Conservation (phyloP, 1,284 basidiomycete genomes). For the Stygiomarasmius scandens region DNA sequence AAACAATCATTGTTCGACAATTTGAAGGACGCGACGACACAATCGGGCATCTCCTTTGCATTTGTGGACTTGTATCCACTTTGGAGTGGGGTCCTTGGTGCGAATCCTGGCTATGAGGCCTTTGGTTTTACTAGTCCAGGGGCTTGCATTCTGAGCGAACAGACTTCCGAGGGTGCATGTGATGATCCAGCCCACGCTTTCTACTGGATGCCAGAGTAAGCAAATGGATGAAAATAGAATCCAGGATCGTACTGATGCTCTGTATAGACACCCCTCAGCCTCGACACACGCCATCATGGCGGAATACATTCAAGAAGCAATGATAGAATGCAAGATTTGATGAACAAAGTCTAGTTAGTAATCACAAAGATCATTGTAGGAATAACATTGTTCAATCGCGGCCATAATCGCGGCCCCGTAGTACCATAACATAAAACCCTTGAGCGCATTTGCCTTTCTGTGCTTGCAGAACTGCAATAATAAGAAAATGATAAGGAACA, state of each 20-base stretch:
- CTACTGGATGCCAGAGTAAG: slow-evolving; percentile 53
- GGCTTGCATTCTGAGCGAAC: slow-evolving; percentile 33
- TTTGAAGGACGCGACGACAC: slow-evolving; percentile 29
- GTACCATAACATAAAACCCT: no score
- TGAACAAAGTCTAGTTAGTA: neutral
- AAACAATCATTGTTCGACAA: slow-evolving; percentile 42
- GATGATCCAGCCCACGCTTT: slow-evolving; percentile 50
- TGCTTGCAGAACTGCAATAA: no score
- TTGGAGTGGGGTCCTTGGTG: slow-evolving; percentile 47
- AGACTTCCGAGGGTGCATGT: slow-evolving; percentile 36
- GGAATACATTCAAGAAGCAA: slow-evolving; percentile 47
- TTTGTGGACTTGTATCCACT: slow-evolving; percentile 48
- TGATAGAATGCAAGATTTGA: slow-evolving; percentile 30
- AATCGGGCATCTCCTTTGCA: slow-evolving; percentile 37
- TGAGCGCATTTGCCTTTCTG: no score
- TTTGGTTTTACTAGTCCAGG: slow-evolving; percentile 49
- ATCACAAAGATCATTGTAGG: no score
- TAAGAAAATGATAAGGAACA: no score
- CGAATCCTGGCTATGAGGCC: slow-evolving; percentile 41
- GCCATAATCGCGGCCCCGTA: no score
- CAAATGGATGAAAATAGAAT: neutral
- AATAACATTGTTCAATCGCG: neutral
- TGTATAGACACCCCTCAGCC: slow-evolving; percentile 41
- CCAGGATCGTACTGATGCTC: neutral
- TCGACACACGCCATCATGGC: slow-evolving; percentile 49